These are phyloP conservation scores for Metschnikowia amazonensis DNA, from an alignment of 805 yeast genomes.

Conservation along the genomic window DNA sequence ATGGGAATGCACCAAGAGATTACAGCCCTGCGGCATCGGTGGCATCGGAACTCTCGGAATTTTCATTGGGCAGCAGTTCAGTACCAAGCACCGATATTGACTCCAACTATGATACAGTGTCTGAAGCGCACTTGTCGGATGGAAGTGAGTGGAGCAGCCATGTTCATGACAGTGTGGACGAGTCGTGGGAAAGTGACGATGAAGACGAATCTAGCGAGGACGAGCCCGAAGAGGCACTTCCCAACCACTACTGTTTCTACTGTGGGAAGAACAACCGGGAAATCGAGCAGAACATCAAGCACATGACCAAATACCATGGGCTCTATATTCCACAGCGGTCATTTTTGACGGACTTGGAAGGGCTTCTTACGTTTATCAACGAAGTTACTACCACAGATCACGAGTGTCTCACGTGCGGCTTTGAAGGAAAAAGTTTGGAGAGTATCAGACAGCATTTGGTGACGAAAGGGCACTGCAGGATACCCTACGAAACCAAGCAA, in stretches of 20 bases:
- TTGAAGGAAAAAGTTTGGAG: constrained; percentile 38
- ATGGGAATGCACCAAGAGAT: constrained; percentile 31
- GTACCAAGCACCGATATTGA: constrained; percentile 19
- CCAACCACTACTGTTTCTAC: constrained; percentile 51
- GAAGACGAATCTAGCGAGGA: constrained; percentile 31
- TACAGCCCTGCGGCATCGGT: constrained; percentile 54
- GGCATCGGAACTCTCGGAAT: constrained; percentile 50
- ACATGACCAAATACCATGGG: constrained; percentile 45
- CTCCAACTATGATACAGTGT: constrained; percentile 43
- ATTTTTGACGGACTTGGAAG: constrained; percentile 34
- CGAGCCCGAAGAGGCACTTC: constrained; percentile 34
- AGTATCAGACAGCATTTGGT: constrained; percentile 42
- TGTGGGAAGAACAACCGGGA: constrained; percentile 53
- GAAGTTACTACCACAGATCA: constrained; percentile 37
- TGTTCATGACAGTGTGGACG: constrained; percentile 16
- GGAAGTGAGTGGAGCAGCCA: constrained; percentile 19
- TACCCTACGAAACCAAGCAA: constrained; percentile 44
- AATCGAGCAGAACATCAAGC: constrained; percentile 48
- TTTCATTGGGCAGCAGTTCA: constrained; percentile 48
- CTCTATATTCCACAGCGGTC: constrained; percentile 44
- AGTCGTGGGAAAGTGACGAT: constrained; percentile 22
- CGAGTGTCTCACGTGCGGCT: constrained; percentile 45
- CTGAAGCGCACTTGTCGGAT: constrained; percentile 43
- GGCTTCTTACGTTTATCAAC: constrained; percentile 36
- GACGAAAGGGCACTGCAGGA: constrained; percentile 42